Evolutionary conservation across 1,139 yeast species (phyloP).

Genomic region (Groenewaldozyma sp.): DNA sequence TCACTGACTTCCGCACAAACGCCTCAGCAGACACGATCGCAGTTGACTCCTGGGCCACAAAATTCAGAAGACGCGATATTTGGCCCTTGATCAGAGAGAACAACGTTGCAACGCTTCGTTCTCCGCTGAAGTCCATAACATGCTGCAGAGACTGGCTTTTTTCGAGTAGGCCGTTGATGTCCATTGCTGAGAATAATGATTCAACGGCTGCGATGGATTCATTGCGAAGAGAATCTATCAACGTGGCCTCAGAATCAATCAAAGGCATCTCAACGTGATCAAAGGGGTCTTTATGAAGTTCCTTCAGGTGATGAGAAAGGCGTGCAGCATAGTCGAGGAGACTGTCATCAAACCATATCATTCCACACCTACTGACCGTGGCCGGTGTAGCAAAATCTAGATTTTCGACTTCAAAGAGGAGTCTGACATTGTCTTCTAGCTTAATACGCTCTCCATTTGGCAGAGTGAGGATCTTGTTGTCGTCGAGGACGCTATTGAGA

Average conservation of each 20-base stretch:
- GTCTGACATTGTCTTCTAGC: conserved; percentile 52
- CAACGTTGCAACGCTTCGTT: conserved; percentile 36
- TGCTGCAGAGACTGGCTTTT: conserved; percentile 33
- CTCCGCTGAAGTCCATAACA: conserved; percentile 43
- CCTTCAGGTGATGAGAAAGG: conserved; percentile 16
- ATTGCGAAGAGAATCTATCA: conserved; percentile 11
- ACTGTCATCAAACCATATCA: conserved; percentile 57
- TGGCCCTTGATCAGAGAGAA: conserved; percentile 25
- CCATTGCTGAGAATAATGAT: conserved; percentile 13
- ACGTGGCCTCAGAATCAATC: conserved; percentile 9
- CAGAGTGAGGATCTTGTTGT: conserved; percentile 67
- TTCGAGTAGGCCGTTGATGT: conserved; percentile 16
- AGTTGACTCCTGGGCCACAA: conserved; percentile 16
- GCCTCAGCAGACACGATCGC: not conserved
- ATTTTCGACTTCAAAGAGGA: conserved; percentile 70
- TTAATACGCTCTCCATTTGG: conserved; percentile 83
- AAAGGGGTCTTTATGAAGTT: conserved; percentile 15
- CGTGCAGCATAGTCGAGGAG: conserved; percentile 28
- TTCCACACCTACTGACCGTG: conserved; percentile 87
- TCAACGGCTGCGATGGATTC: conserved; percentile 8
- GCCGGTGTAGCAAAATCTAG: conserved; percentile 74
- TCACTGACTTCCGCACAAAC: conserved; percentile 27
- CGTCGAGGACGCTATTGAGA: conserved; percentile 84
- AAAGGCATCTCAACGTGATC: conserved; percentile 26
- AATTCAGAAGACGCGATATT: conserved; percentile 15